These are phyloP conservation scores for Boletales sp. DNA, from an alignment of 768 basidiomycete species.

Conservation along the genomic window DNA sequence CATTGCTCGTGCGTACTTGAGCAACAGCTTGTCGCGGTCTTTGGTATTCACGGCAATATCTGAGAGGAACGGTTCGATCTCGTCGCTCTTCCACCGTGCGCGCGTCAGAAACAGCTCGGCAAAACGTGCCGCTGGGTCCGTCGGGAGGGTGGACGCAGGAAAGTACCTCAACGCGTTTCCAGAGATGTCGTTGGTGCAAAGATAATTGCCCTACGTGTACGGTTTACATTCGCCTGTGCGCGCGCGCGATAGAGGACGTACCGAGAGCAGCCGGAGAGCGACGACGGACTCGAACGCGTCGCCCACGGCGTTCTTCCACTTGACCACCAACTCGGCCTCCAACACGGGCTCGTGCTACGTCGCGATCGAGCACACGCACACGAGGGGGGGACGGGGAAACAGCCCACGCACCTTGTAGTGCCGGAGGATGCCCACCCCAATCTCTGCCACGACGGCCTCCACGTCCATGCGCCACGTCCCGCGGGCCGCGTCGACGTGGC, in stretches of 20 bases:
- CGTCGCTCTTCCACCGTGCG: constrained; percentile 70
- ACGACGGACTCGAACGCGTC: constrained; percentile 68
- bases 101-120: constrained; percentile 83
- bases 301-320: constrained; percentile 75
- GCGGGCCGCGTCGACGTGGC: constrained; percentile 39
- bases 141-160: constrained; percentile 67
- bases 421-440: constrained; percentile 74
- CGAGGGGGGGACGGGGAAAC: not conserved
- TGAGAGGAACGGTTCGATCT: constrained; percentile 76
- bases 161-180: constrained; percentile 62
- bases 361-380: not conserved
- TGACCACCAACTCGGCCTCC: constrained; percentile 51
- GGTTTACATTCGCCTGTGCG: too few relatives aligned
- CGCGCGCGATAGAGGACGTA: constrained; percentile 27
- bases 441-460: constrained; percentile 58
- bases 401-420: constrained; percentile 53
- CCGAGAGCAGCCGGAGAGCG: constrained; percentile 65
- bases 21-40: constrained; percentile 81
- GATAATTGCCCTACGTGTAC: constrained; percentile 68
- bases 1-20: constrained; percentile 80
- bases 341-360: constrained; percentile 56
- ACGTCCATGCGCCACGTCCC: constrained; percentile 68
- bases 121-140: constrained; percentile 79
- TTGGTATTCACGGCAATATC: constrained; percentile 84
- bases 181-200: constrained; percentile 40